Conservation (phyloP, 2,329 filamentous ascomycete species). For the Clonostachys rosea region DNA sequence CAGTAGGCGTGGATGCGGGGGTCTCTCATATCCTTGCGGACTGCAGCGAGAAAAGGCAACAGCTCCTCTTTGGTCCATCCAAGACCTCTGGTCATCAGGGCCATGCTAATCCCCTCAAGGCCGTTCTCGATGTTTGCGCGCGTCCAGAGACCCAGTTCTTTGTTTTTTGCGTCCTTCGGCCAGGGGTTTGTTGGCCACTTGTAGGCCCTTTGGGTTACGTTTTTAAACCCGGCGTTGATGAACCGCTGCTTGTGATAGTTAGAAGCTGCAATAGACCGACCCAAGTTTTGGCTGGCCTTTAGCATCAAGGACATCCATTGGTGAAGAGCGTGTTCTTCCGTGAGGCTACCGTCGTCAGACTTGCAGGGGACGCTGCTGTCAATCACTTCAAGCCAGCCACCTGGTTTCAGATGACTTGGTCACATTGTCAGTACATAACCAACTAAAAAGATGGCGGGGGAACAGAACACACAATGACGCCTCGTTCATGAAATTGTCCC, state of each 20-base stretch:
- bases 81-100: constrained; percentile 16
- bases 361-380: constrained; percentile 16
- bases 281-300: constrained; percentile 6
- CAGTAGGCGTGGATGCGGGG: constrained; percentile 14
- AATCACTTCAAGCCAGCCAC: constrained; percentile 25
- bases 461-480: too few species aligned
- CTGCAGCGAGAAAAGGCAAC: constrained; percentile 15
- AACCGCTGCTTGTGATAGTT: constrained; percentile 18
- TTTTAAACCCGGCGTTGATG: constrained; percentile 24
- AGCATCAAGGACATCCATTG: constrained; percentile 13
- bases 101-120: constrained; percentile 13
- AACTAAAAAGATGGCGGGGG: background rate
- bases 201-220: constrained; percentile 19
- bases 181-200: constrained; percentile 27
- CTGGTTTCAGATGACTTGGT: constrained; percentile 22
- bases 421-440: background rate
- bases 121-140: constrained; percentile 9
- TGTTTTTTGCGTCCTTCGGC: constrained; percentile 20
- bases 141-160: constrained; percentile 20
- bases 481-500: too few species aligned
- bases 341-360: constrained; percentile 18
- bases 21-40: constrained; percentile 19
- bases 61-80: constrained; percentile 17
- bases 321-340: constrained; percentile 7
- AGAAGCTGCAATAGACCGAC: constrained; percentile 14